Evolutionary conservation across 73 alveolate genomes (phyloP).

Genomic region (Uronychia setigera): DNA sequence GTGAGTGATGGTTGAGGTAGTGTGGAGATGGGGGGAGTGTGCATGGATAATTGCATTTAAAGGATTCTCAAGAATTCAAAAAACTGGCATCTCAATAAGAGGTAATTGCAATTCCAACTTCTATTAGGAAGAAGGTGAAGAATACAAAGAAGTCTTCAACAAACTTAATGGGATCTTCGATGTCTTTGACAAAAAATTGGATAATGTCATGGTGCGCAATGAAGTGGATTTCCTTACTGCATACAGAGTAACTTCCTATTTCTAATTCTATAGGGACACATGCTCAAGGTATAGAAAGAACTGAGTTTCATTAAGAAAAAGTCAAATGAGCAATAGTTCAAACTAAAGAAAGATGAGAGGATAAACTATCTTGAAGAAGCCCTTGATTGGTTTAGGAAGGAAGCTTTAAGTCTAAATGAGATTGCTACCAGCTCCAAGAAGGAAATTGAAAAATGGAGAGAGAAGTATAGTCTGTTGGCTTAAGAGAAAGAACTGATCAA

Average conservation of each 20-base stretch:
- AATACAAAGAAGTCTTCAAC: neutral
- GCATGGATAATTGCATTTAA: too few species aligned
- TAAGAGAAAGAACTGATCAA: slow-evolving; percentile 66
- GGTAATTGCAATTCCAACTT: too few species aligned
- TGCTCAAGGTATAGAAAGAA: slow-evolving; percentile 64
- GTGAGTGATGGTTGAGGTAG: too few species aligned
- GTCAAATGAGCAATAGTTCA: slow-evolving; percentile 51
- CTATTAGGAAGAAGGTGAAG: too few species aligned
- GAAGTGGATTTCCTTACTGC: slow-evolving; percentile 60
- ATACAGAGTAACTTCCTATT: slow-evolving; percentile 6
- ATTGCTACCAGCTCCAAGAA: slow-evolving; percentile 2
- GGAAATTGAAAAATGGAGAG: slow-evolving; percentile 31
- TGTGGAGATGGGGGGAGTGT: too few species aligned
- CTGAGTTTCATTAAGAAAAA: slow-evolving; percentile 42
- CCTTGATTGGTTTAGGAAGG: slow-evolving; percentile 63
- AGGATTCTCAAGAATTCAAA: too few species aligned
- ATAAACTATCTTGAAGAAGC: slow-evolving; percentile 47
- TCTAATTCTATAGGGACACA: slow-evolving; percentile 44
- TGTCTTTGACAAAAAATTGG: slow-evolving; percentile 31
- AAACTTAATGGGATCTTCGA: neutral
- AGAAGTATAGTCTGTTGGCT: slow-evolving; percentile 43
- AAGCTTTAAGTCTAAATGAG: slow-evolving; percentile 42
- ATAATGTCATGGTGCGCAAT: slow-evolving; percentile 29
- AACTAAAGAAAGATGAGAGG: slow-evolving; percentile 52
- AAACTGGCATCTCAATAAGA: too few species aligned